Conservation (phyloP, 306 rosid genomes). For the Sicyos edulis region DNA sequence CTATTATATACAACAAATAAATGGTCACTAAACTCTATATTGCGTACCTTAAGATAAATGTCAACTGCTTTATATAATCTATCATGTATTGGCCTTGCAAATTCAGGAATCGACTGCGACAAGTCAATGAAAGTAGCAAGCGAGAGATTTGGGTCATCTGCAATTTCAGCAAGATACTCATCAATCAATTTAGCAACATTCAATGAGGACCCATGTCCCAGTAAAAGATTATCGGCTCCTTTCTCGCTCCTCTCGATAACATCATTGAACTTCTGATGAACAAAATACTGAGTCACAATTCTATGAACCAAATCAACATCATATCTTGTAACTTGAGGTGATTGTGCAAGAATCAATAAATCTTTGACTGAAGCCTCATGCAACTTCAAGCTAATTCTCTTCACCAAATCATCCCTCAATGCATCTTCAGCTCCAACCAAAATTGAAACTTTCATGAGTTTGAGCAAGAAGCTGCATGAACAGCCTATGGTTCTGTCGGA, state of each 20-base stretch:
- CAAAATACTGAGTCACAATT: slow-evolving; percentile 49
- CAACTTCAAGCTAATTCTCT: slow-evolving; percentile 52
- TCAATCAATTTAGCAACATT: slow-evolving; percentile 72
- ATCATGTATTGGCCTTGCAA: slow-evolving; percentile 76
- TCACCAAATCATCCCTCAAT: slow-evolving; percentile 51
- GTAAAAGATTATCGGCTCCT: slow-evolving; percentile 36
- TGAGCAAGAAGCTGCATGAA: slow-evolving; percentile 77
- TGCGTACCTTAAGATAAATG: slow-evolving; percentile 70
- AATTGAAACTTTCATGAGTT: slow-evolving; percentile 76
- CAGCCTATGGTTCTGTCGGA: slow-evolving; percentile 55
- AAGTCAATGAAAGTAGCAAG: slow-evolving; percentile 51
- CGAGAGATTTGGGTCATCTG: slow-evolving; percentile 54
- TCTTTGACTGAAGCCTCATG: slow-evolving; percentile 75
- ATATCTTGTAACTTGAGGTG: slow-evolving; percentile 52
- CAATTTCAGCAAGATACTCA: slow-evolving; percentile 65
- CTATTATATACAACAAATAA: not conserved
- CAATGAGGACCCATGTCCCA: slow-evolving; percentile 48
- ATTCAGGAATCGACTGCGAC: slow-evolving; percentile 61
- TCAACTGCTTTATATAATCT: slow-evolving; percentile 72
- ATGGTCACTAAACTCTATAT: not conserved
- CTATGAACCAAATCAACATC: slow-evolving; percentile 63
- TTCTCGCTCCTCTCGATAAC: slow-evolving; percentile 45
- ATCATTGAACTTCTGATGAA: slow-evolving; percentile 36
- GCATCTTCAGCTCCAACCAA: slow-evolving; percentile 67
- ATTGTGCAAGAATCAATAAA: slow-evolving; percentile 67